Base-by-base conservation (phyloP, 2,329 filamentous ascomycete species). In the Fusarium longipes region DNA sequence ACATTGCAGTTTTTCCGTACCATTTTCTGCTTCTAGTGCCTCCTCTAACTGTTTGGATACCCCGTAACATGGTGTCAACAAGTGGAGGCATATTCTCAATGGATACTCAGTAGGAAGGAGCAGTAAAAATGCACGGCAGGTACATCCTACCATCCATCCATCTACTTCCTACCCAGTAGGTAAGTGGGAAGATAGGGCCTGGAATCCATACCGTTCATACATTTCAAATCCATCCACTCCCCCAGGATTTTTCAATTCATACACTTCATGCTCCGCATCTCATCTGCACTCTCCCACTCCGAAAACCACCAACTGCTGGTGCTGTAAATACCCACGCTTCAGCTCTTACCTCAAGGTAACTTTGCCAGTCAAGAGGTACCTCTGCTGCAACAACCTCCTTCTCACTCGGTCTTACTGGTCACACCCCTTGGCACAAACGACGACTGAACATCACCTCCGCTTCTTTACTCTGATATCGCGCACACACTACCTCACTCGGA, bases 1-100 rank as follows among this genome's bases (percentile, higher is more conserved):
- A 30, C 25, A 12, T 56, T 45, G 33, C 53, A 24, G 25, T 18
- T 42, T 42, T 42, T 14, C 45, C 18, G 35, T 48, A 35, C 44
- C 20, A 18, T 43, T 43, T 29, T 29, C 25, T 29, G 40, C 6
- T 12, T 43, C 40, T 60, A 42, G 38, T 56, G 54, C 36, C 47
- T 64, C 53, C 39, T 24, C 63, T 65, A 55, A 56, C 59, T 65
- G 50, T 59, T 61, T 55, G 43, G 65, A 57, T 68, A n/a, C 65
- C 65, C 65, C 55, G 50, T 65, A 67, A 64, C 48, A 50, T 57
- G 59, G 65, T 67, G 64, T 68, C 55, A 60, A 65, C 44, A 39
- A 56, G 65, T 67, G 65, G 65, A 67, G 53, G 65, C 64, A 68
- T 67, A 44, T 51, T 65, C 52, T 48, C 36, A 39, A 24, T 39